phyloP scores from a whole-genome alignment of 2,329 filamentous ascomycete genomes.

The Ophiocordyceps sinensis region DNA sequence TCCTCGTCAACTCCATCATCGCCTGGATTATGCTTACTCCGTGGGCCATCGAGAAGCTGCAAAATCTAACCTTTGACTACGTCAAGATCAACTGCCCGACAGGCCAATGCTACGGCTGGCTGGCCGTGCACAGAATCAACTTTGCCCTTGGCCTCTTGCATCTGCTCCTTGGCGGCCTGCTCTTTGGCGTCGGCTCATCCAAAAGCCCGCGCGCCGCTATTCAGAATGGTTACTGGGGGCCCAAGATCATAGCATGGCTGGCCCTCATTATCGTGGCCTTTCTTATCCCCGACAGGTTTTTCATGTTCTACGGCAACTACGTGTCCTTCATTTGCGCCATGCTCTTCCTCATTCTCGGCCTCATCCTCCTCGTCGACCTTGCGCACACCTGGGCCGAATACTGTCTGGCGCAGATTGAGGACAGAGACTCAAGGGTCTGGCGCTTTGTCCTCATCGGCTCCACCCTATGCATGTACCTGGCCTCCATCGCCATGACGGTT shows the following conservation, averaged over 20 bases:
- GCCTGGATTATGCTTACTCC: constrained; percentile 99
- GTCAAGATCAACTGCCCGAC: constrained; percentile 89
- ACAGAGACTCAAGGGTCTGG: constrained; percentile 74
- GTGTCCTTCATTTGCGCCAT: constrained; percentile 78
- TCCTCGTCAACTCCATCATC: constrained; percentile 90
- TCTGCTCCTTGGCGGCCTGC: constrained; percentile 65
- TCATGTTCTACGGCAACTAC: constrained; percentile 92
- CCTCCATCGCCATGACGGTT: constrained; percentile 83
- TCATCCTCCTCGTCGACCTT: constrained; percentile 85
- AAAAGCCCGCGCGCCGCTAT: constrained; percentile 76
- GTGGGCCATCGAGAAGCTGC: constrained; percentile 92
- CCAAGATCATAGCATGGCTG: constrained; percentile 85
- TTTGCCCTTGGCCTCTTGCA: constrained; percentile 94
- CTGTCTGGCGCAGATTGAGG: constrained; percentile 85
- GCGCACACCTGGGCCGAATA: constrained; percentile 97
- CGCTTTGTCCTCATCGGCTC: constrained; percentile 78
- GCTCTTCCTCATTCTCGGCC: constrained; percentile 81
- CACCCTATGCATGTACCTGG: constrained; percentile 85
- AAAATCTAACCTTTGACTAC: constrained; percentile 85
- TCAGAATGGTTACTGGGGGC: constrained; percentile 98
- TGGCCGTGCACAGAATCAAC: constrained; percentile 94
- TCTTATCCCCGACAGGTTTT: constrained; percentile 89
- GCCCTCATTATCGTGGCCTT: constrained; percentile 80
- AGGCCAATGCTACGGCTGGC: constrained; percentile 85
- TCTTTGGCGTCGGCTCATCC: constrained; percentile 76